A percentile compares a stretch with the other conserved stretches of the same genome.
These are phyloP conservation scores for Rhizophagus clarus DNA, from an alignment of 192 early-diverging fungal species.

Conservation along the genomic window DNA sequence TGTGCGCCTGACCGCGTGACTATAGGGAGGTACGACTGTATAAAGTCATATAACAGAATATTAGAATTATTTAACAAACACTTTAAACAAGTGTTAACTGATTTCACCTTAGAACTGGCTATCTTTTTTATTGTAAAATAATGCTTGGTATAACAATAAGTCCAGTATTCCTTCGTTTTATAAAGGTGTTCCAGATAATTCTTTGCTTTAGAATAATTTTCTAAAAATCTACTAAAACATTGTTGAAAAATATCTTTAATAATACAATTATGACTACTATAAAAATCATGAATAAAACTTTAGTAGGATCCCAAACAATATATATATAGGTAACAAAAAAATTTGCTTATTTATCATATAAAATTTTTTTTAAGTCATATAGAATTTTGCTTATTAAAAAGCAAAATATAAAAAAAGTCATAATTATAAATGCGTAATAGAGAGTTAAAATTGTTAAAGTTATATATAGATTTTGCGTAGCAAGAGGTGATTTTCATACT, in stretches of 20 bases:
- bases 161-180: neutral
- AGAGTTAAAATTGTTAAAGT: too few species aligned
- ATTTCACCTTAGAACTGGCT: neutral
- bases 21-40: too few species aligned
- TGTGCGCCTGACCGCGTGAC: too few species aligned
- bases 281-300: conserved; percentile 14
- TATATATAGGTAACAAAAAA: too few species aligned
- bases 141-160: neutral
- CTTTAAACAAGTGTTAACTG: neutral
- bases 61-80: neutral
- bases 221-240: neutral
- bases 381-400: too few species aligned
- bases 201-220: neutral
- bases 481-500: too few species aligned
- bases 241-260: neutral
- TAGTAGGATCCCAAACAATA: too few species aligned
- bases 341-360: too few species aligned
- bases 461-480: too few species aligned
- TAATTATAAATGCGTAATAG: too few species aligned
- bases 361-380: too few species aligned
- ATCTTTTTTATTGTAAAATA: neutral
- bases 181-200: neutral
- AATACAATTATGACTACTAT: neutral
- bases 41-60: neutral
- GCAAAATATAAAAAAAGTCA: too few species aligned